Evolutionary conservation across 2,329 filamentous ascomycete genomes (phyloP).

Genomic region (Fusarium tuaranense): DNA sequence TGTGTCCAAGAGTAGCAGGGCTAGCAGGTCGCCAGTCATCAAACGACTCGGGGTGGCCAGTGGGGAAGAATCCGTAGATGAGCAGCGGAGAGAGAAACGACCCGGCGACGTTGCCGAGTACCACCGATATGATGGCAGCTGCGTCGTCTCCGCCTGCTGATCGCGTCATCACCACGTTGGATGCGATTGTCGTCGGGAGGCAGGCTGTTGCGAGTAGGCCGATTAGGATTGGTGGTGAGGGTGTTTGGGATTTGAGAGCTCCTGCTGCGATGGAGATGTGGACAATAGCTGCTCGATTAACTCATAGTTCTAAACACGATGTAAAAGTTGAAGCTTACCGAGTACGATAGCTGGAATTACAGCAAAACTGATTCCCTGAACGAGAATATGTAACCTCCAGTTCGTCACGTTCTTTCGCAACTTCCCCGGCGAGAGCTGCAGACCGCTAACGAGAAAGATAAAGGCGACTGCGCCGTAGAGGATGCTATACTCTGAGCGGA

Average conservation of each 20-base stretch:
- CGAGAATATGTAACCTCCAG: constrained; percentile 75
- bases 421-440: constrained; percentile 74
- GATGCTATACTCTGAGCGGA: constrained; percentile 68
- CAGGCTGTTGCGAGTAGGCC: constrained; percentile 76
- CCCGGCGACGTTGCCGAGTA: constrained; percentile 76
- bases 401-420: constrained; percentile 71
- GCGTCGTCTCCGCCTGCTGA: constrained; percentile 76
- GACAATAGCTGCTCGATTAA: constrained; percentile 52
- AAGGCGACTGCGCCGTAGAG: constrained; percentile 76
- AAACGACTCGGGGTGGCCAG: constrained; percentile 60
- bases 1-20: constrained; percentile 64
- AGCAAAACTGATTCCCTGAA: constrained; percentile 75
- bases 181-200: constrained; percentile 78
- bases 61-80: constrained; percentile 70
- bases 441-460: constrained; percentile 78
- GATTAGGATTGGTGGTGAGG: constrained; percentile 73
- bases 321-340: constrained; percentile 49
- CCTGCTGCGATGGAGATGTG: constrained; percentile 61
- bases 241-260: constrained; percentile 63
- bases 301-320: constrained; percentile 22
- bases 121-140: constrained; percentile 74
- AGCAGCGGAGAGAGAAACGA: constrained; percentile 75
- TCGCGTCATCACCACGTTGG: constrained; percentile 80
- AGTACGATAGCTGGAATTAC: constrained; percentile 74
- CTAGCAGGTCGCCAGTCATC: constrained; percentile 66